phyloP scores from a whole-genome alignment of 768 basidiomycete species.

The Agaricus subrufescens region DNA sequence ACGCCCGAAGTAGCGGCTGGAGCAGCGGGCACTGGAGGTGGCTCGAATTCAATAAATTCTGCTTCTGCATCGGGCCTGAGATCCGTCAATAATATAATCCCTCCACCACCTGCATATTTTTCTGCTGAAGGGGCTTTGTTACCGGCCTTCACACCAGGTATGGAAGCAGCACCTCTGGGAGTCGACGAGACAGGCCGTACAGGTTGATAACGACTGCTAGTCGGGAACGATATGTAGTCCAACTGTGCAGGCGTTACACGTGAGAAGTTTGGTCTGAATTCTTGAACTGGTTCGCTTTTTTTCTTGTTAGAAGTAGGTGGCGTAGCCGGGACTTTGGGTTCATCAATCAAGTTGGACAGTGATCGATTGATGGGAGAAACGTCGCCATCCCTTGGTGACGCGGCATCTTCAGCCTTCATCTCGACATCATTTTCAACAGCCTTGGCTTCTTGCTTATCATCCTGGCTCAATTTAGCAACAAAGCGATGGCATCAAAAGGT shows the following conservation, averaged over 20 bases:
- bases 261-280: conserved; percentile 81
- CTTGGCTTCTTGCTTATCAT: conserved; percentile 28
- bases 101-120: conserved; percentile 75
- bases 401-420: conserved; percentile 63
- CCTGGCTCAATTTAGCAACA: conserved; percentile 38
- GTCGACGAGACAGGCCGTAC: conserved; percentile 70
- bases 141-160: conserved; percentile 24
- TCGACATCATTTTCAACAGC: conserved; percentile 57
- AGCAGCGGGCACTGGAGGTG: conserved; percentile 20
- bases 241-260: conserved; percentile 90
- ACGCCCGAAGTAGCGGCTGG: conserved; percentile 17
- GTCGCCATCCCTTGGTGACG: conserved; percentile 44
- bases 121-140: conserved; percentile 36
- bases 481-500: conserved; percentile 35
- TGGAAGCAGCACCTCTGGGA: conserved; percentile 26
- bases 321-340: conserved; percentile 30
- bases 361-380: conserved; percentile 54
- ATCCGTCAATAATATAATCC: conserved; percentile 83
- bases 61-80: conserved; percentile 62
- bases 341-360: conserved; percentile 43
- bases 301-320: conserved; percentile 48
- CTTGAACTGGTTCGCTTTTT: conserved; percentile 71
- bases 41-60: conserved; percentile 66
- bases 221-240: conserved; percentile 77
- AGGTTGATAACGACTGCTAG: conserved; percentile 79